phyloP scores from a whole-genome alignment of 495 filamentous ascomycete species.

The Hypoxylon lienhwacheense region DNA sequence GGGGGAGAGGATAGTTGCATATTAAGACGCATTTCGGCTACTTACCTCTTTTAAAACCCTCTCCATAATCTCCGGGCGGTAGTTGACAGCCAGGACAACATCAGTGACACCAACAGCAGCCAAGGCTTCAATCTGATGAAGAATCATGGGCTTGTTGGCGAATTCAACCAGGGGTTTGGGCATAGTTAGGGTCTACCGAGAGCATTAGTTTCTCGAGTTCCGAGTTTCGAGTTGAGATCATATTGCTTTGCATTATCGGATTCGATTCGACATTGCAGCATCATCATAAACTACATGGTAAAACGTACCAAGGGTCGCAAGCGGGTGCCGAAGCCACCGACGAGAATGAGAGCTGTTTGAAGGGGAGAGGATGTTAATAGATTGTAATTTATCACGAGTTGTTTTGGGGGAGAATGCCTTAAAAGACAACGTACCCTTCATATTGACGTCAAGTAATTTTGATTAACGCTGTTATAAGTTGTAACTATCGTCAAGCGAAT shows the following conservation, averaged over 20 bases:
- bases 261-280: conserved; percentile 3
- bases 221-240: conserved; percentile 12
- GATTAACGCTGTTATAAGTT: not conserved
- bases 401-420: too few relatives aligned
- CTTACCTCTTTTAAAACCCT: conserved; percentile 58
- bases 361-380: conserved; percentile 36
- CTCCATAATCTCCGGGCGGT: conserved; percentile 95
- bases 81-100: conserved; percentile 98
- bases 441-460: conserved; percentile 30
- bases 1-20: conserved; percentile 2
- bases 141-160: conserved; percentile 97
- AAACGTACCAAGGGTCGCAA: conserved; percentile 90
- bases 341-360: conserved; percentile 91
- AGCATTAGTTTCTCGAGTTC: conserved; percentile 29
- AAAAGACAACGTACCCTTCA: conserved; percentile 54
- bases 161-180: conserved; percentile 98
- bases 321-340: conserved; percentile 98
- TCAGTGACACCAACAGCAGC: conserved; percentile 96
- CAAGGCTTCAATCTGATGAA: conserved; percentile 94
- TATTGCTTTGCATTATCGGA: too few relatives aligned
- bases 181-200: conserved; percentile 82
- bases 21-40: conserved; percentile 15
- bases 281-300: not conserved
- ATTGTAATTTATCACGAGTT: not conserved
- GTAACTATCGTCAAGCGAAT: conserved; percentile 12